phyloP scores from a whole-genome alignment of 345 rosid species.

The Boechera retrofracta region DNA sequence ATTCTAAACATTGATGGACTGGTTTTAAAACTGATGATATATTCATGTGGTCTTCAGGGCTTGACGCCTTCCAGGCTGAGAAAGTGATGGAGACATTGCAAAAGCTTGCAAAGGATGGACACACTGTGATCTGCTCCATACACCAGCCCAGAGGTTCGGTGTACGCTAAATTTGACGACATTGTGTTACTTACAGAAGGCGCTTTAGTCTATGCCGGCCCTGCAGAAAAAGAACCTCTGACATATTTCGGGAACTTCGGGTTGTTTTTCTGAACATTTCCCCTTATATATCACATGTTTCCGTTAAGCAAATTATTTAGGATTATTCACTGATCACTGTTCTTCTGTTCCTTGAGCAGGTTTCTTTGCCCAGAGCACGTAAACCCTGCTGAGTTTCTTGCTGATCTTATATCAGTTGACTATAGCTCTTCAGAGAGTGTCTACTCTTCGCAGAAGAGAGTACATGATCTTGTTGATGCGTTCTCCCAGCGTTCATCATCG shows the following conservation, averaged over 20 bases:
- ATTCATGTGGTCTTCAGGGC: conserved; percentile 62
- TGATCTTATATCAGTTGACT: conserved; percentile 93
- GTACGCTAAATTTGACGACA: conserved; percentile 87
- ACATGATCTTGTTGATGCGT: conserved; percentile 86
- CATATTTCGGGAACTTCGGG: conserved; percentile 89
- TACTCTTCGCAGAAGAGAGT: conserved; percentile 81
- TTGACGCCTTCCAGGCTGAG: conserved; percentile 98
- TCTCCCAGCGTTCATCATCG: conserved; percentile 60
- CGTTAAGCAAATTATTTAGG: background rate
- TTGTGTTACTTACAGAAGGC: conserved; percentile 84
- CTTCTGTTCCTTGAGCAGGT: conserved; percentile 57
- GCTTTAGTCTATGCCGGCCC: conserved; percentile 87
- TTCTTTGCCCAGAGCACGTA: conserved; percentile 78
- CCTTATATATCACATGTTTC: background rate
- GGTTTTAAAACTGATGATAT: background rate
- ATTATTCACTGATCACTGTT: conserved; percentile 23
- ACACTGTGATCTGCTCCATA: conserved; percentile 95
- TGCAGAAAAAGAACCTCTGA: conserved; percentile 76
- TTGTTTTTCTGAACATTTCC: conserved; percentile 48
- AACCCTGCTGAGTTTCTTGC: conserved; percentile 99
- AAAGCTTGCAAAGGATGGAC: conserved; percentile 90
- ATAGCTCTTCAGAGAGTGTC: conserved; percentile 83
- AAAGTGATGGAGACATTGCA: conserved; percentile 94
- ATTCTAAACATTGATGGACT: conserved; percentile 10
- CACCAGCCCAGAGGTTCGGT: conserved; percentile 99